Conservation (phyloP, 1,139 yeast species). For the Hemisphaericaspora subhashii region DNA sequence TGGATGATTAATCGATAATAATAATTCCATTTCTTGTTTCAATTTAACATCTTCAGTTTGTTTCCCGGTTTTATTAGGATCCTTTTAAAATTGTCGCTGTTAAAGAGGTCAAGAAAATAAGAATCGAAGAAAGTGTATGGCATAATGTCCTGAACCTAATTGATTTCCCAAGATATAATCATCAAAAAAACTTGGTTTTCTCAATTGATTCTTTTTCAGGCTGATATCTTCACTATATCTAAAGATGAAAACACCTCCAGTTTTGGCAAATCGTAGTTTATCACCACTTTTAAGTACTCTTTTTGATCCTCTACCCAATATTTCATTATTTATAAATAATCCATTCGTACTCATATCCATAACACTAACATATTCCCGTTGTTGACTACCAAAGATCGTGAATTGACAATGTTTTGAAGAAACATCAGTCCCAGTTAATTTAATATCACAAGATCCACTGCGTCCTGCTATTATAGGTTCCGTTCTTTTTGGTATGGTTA, state of each 20-base stretch:
- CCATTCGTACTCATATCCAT: conserved; percentile 70
- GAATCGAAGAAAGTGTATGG: too few relatives aligned
- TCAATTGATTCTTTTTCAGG: conserved; percentile 15
- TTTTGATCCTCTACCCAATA: conserved; percentile 49
- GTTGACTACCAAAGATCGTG: conserved; percentile 28
- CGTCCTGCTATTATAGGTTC: conserved; percentile 50
- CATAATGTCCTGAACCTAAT: conserved; percentile 77
- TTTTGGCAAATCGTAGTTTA: conserved; percentile 59
- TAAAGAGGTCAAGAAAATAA: too few relatives aligned
- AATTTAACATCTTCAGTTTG: conserved; percentile 52
- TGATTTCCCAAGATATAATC: conserved; percentile 60
- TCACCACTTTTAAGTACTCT: conserved; percentile 63
- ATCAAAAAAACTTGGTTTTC: conserved; percentile 50
- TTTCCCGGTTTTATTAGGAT: conserved; percentile 51
- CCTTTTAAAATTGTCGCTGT: too few relatives aligned
- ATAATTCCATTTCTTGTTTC: conserved; percentile 65
- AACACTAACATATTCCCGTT: conserved; percentile 46
- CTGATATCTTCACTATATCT: conserved; percentile 39
- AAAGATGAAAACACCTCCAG: conserved; percentile 55
- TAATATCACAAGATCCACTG: conserved; percentile 62
- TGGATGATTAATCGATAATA: conserved; percentile 66
- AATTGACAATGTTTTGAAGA: conserved; percentile 67
- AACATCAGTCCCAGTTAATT: conserved; percentile 56
- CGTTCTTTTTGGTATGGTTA: conserved; percentile 35
- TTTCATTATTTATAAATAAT: conserved; percentile 59